Percentiles rank a stretch among this genome's conserved stretches.
Evolutionary conservation across 129 eudicot genomes (phyloP).

Genomic region (Arctium lappa): DNA sequence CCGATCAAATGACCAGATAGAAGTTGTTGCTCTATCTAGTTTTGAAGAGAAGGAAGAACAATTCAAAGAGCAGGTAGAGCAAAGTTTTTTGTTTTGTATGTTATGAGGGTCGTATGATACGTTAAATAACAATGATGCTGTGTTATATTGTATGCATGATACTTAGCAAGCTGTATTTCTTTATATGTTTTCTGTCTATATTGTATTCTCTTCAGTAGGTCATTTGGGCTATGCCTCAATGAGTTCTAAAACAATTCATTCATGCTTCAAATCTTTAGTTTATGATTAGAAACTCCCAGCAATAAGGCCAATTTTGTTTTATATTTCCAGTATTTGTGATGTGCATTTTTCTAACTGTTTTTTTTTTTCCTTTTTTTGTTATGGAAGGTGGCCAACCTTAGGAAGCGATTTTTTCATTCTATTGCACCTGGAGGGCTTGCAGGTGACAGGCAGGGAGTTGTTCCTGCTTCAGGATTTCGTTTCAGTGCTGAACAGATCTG

Average conservation of each 20-base stretch:
- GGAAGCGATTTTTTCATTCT: conserved; percentile 34
- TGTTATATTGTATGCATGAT: not conserved
- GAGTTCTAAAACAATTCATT: not conserved
- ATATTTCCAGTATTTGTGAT: not conserved
- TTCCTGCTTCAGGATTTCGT: conserved; percentile 39
- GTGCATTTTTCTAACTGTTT: not conserved
- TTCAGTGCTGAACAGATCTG: conserved; percentile 35
- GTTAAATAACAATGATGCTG: not conserved
- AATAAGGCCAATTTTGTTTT: not conserved
- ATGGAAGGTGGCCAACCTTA: conserved; percentile 26
- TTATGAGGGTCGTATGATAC: not conserved
- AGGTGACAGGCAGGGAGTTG: conserved; percentile 37
- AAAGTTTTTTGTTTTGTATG: not conserved
- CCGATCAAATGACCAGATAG: conserved; percentile 38
- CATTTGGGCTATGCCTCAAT: not conserved
- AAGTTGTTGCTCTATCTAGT: conserved; percentile 58
- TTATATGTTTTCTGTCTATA: not conserved
- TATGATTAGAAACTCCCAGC: not conserved
- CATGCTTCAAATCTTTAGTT: not conserved
- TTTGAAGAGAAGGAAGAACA: conserved; percentile 64
- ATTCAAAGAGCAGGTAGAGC: conserved; percentile 56
- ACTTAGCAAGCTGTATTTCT: not conserved
- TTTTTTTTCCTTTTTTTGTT: not conserved
- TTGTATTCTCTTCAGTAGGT: not conserved
- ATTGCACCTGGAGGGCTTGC: conserved; percentile 40